A percentile compares a stretch with the other conserved stretches of the same genome.
phyloP scores from a whole-genome alignment of 1,284 basidiomycete genomes.

The Clitocybe nebularis region DNA sequence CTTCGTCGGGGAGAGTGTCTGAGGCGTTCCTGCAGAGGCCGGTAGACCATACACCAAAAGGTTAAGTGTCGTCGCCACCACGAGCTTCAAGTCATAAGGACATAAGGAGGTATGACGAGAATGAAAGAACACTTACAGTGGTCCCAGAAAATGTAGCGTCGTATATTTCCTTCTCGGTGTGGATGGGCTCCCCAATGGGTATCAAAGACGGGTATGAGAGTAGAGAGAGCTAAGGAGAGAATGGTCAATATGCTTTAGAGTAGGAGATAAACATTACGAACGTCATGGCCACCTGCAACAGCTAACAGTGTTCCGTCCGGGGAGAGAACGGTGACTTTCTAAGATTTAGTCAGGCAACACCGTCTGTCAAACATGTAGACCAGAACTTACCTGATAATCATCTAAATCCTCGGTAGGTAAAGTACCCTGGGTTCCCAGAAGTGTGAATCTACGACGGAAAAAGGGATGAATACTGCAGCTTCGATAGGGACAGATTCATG shows the following conservation, averaged over 20 bases:
- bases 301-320: constrained; percentile 57
- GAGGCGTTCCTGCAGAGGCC: constrained; percentile 9
- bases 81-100: constrained; percentile 39
- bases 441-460: constrained; percentile 44
- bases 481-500: background rate
- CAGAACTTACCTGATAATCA: constrained; percentile 72
- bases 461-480: constrained; percentile 1
- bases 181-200: constrained; percentile 42
- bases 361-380: background rate
- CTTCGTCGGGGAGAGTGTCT: constrained; percentile 25
- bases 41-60: constrained; percentile 58
- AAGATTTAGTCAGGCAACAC: constrained; percentile 15
- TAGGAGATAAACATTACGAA: constrained; percentile 29
- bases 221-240: constrained; percentile 54
- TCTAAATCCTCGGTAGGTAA: constrained; percentile 57
- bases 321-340: constrained; percentile 81
- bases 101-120: constrained; percentile 1
- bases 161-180: constrained; percentile 68
- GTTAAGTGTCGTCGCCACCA: constrained; percentile 60
- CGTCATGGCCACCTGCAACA: constrained; percentile 62
- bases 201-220: constrained; percentile 65
- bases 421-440: constrained; percentile 56
- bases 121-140: constrained; percentile 19
- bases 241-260: constrained; percentile 5
- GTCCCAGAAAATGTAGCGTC: constrained; percentile 64